phyloP scores from a whole-genome alignment of 2,329 filamentous ascomycete species.

The Aspergillus spinulosporus region DNA sequence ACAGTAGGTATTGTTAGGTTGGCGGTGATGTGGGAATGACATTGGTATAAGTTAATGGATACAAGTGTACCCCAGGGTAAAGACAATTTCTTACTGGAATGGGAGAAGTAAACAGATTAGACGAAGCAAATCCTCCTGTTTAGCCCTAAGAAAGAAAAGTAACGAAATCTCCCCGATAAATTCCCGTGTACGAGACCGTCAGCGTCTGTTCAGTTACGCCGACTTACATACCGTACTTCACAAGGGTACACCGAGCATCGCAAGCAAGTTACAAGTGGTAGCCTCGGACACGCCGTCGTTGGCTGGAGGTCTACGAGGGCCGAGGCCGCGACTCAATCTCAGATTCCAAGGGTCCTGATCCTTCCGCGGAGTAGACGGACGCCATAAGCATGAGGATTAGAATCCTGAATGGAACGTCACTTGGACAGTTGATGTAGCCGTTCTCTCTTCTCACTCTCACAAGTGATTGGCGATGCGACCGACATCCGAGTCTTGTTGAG shows the following conservation, averaged over 20 bases:
- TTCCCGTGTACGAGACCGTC: background rate
- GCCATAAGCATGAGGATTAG: background rate
- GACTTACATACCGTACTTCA: slow-evolving; percentile 8
- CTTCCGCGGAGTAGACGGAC: background rate
- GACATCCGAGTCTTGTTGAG: no score
- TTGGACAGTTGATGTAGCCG: background rate
- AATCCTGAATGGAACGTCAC: background rate
- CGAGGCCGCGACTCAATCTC: background rate
- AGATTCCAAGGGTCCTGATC: background rate
- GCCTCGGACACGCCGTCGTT: background rate
- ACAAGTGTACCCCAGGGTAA: no score
- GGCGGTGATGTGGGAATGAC: no score
- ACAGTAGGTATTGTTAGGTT: no score
- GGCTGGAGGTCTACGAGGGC: background rate
- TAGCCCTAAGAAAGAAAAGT: no score
- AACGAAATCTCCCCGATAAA: background rate
- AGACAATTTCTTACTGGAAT: no score
- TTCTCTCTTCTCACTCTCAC: background rate
- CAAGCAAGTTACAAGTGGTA: background rate
- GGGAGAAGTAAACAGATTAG: no score
- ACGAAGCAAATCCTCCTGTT: no score
- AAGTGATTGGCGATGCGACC: no score
- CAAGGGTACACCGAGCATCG: background rate
- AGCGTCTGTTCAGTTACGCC: background rate
- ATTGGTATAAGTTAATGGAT: no score